Base-by-base conservation (phyloP, 257 asterid genomes). In the Solanum chmielewskii region DNA sequence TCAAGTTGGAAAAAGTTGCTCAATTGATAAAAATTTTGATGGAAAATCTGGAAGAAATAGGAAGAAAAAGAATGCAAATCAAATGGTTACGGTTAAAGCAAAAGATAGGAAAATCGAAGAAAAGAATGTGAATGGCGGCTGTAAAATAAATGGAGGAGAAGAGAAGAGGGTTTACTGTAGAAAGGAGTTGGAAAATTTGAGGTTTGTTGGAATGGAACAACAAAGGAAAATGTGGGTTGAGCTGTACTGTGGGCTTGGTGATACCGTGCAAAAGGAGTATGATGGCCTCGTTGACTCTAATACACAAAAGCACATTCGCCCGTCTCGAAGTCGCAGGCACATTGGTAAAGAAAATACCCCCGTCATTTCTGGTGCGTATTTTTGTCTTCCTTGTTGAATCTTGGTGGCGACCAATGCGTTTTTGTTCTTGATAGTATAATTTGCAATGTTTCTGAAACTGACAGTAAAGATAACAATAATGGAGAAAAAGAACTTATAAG, bases 161-260 rank as follows among this genome's bases (percentile, higher is more conserved):
- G 89, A 90, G 88, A 89, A 87, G 84, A 92, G 90, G 66, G 87
- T 86, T 87, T 95, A 96, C 84, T 76, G 93, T 27, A 91, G 94
- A 77, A 88, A 89, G 88, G 98, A 93, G 91, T 82, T 96, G 95
- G 94, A 89, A 91, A 91, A 87, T 33, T 70, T 93, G 92, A 94
- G 98, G 92, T 92, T 88, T 87, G 90, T 90, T 88, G 91, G 89
- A 49, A 3, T 88, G 44, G 98, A 94, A 73, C 92, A 88, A 42
- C 99, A 96, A 88, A 94, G 85, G 95, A 92, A 88, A 91, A 93
- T 86, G 91, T 96, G 99, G 99, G 56, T 88, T 85, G 97, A 94
- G 90, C 90, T 94, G 49, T 95, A 93, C 52, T 94, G 95, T 90
- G 95, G 98, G 73, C 93, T 96, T 68, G 92, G 89, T 84, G 77